These are phyloP conservation scores for Fusarium domesticum DNA, from an alignment of 2,329 filamentous ascomycete species.

Conservation along the genomic window DNA sequence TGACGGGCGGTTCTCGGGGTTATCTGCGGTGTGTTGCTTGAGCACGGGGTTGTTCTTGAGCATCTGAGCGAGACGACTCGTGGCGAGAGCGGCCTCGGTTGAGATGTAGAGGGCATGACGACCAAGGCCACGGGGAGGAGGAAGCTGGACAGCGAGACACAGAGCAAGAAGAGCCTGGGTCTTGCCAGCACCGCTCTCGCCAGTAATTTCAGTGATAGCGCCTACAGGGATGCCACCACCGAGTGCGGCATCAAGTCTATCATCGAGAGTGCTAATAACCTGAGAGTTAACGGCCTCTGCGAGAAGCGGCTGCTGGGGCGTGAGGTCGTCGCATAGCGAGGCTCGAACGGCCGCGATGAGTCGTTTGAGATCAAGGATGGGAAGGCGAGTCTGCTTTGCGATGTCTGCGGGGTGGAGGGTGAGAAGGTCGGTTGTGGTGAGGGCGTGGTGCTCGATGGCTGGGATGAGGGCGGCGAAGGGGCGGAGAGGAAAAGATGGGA, in stretches of 20 bases:
- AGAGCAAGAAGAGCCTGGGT: slow-evolving; percentile 88
- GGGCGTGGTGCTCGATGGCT: slow-evolving; percentile 70
- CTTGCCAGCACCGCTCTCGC: slow-evolving; percentile 92
- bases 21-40: slow-evolving; percentile 27
- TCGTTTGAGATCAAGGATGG: slow-evolving; percentile 74
- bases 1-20: slow-evolving; percentile 47
- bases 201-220: slow-evolving; percentile 83
- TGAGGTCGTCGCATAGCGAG: slow-evolving; percentile 63
- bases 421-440: slow-evolving; percentile 82
- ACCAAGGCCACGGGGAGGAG: slow-evolving; percentile 65
- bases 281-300: slow-evolving; percentile 1
- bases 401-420: slow-evolving; percentile 79
- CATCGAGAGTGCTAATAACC: slow-evolving; percentile 76
- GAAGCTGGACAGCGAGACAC: slow-evolving; percentile 79
- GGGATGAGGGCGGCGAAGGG: slow-evolving; percentile 73
- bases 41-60: slow-evolving; percentile 65
- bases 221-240: slow-evolving; percentile 78
- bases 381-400: slow-evolving; percentile 79
- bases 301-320: slow-evolving; percentile 27
- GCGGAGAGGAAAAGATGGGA: slow-evolving; percentile 73
- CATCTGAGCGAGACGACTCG: slow-evolving; percentile 76
- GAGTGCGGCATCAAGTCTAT: slow-evolving; percentile 64
- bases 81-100: slow-evolving; percentile 83
- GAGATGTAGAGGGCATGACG: slow-evolving; percentile 87
- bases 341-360: slow-evolving; percentile 65